These are phyloP conservation scores for Mesembryanthemum crystallinum DNA, from an alignment of 148 eudicot genomes.

Conservation along the genomic window DNA sequence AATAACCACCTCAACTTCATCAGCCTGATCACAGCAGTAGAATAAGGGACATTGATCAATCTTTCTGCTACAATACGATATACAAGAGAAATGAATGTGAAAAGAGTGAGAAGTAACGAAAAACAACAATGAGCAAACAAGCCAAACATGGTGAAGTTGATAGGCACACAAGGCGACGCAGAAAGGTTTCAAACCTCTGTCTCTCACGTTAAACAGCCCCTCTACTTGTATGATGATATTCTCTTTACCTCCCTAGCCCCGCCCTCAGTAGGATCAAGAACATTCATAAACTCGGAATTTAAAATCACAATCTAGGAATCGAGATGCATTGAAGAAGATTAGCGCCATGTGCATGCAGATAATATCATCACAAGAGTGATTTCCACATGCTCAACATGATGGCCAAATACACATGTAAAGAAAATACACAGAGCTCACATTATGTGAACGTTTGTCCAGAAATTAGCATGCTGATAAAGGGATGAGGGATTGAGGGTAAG, in stretches of 20 bases:
- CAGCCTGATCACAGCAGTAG: conserved; percentile 53
- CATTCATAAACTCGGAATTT: not conserved
- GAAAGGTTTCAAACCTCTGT: no score
- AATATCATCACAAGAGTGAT: not conserved
- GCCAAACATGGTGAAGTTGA: not conserved
- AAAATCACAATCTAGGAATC: not conserved
- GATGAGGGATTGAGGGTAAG: not conserved
- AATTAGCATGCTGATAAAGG: not conserved
- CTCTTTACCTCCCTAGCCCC: not conserved
- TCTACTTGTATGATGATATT: not conserved
- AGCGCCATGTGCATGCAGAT: not conserved
- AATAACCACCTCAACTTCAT: conserved; percentile 94
- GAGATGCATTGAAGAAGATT: not conserved
- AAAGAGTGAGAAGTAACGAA: not conserved
- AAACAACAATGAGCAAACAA: conserved; percentile 1
- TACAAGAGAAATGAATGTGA: not conserved
- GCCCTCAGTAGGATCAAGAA: not conserved
- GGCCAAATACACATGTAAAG: not conserved
- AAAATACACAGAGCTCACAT: not conserved
- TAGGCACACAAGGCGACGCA: not conserved
- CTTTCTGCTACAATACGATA: not conserved
- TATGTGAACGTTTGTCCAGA: not conserved
- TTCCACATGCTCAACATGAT: not conserved
- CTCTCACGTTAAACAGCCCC: not conserved
- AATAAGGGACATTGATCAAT: not conserved